Evolutionary conservation across 805 yeast genomes (phyloP).

Genomic region (Metschnikowia santaceciliae): DNA sequence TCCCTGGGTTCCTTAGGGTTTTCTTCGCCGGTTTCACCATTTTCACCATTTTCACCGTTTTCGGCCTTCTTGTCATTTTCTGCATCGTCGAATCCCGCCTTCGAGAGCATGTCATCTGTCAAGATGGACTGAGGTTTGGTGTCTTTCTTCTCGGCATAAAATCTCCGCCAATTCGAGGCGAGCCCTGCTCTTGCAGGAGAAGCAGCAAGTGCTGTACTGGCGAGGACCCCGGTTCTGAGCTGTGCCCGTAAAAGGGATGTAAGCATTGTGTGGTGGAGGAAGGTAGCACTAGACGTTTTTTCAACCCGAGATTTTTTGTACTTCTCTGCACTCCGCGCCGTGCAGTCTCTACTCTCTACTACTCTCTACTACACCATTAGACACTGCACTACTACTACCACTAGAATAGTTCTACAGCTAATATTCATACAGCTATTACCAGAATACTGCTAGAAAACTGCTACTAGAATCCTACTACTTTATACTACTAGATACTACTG

Average conservation of each 20-base stretch:
- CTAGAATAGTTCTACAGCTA: not conserved
- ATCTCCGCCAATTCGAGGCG: constrained; percentile 6
- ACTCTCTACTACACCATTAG: not conserved
- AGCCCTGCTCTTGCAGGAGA: not conserved
- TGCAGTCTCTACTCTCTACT: not conserved
- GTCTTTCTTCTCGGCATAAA: constrained; percentile 21
- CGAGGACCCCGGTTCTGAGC: not conserved
- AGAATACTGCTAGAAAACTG: not conserved
- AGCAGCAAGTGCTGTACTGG: constrained; percentile 7
- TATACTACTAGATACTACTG: not conserved
- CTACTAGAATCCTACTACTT: not conserved
- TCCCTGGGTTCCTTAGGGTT: constrained; percentile 15
- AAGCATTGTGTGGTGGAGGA: constrained; percentile 5
- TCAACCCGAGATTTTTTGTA: constrained; percentile 1
- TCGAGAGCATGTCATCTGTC: constrained; percentile 75
- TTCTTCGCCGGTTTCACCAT: constrained; percentile 5
- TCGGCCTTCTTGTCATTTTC: constrained; percentile 17
- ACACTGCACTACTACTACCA: not conserved
- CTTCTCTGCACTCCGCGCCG: constrained; percentile 3
- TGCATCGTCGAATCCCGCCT: constrained; percentile 72
- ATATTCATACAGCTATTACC: not conserved
- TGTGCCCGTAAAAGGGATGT: constrained; percentile 10
- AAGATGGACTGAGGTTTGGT: constrained; percentile 49
- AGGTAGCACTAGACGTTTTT: not conserved
- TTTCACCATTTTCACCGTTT: constrained; percentile 13